Evolutionary conservation across 2,329 filamentous ascomycete species (phyloP), one percentile per base, ranked within the genome.

Genomic region (Beauveria sp.): DNA sequence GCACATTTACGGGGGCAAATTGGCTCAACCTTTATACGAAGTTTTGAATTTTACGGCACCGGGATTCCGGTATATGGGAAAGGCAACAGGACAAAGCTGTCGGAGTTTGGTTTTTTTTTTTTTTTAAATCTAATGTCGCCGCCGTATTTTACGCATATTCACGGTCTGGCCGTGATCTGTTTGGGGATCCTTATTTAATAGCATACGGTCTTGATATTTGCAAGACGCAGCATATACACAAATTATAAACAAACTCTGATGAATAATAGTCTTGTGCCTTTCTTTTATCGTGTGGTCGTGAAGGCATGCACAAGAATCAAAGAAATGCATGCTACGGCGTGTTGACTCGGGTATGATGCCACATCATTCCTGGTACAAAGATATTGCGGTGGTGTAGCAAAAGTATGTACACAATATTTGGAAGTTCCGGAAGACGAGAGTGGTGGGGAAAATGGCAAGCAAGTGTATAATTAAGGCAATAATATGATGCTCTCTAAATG

Each of bases 11-110:
- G 26, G 43, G 31, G 45, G 34, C 24, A 16, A 3, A 24, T 51
- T 31, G 48, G 57, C 48, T n/a, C 45, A 8, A 12, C 22, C 7
- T n/a, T 7, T n/a, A n/a, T 9, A 42, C 46, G 9, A 58, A 34
- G 46, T 49, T 45, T 28, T 38, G n/a, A 52, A 60, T 60, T 60
- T 42, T 51, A 60, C 34, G 38, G 24, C 46, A 50, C 34, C 56
- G 43, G 24, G 22, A 40, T n/a, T 60, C 12, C 38, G 57, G 48
- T 49, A 57, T 52, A 51, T 20, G 31, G 38, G 48, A 43, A n/a
- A 45, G 48, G 38, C 4, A 31, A 52, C 48, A 60, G 48, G 48
- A 45, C 16, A 54, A 28, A 52, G 34, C 2, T 28, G 20, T 22
- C 24, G 57, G 24, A 49, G 51, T 60, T 60, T 58, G 34, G 22